Conservation (phyloP, 306 rosid genomes). For the Senna tora region DNA sequence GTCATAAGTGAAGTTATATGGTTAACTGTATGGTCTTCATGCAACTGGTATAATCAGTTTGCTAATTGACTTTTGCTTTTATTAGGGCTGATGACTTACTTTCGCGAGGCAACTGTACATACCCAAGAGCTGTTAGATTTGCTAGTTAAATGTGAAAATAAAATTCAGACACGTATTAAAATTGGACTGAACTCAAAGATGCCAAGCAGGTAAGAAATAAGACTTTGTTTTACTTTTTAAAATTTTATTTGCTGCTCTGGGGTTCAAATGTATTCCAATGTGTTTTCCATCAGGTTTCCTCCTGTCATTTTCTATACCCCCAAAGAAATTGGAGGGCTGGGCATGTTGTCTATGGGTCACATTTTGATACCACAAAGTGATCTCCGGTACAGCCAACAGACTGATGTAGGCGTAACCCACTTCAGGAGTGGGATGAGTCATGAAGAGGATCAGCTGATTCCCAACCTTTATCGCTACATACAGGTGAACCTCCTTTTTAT, state of each 20-base stretch:
- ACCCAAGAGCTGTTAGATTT: slow-evolving; percentile 95
- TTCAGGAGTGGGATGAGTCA: slow-evolving; percentile 99
- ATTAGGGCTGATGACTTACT: slow-evolving; percentile 94
- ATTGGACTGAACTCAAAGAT: slow-evolving; percentile 97
- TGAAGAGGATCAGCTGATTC: slow-evolving; percentile 97
- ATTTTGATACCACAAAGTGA: slow-evolving; percentile 98
- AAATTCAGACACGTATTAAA: slow-evolving; percentile 96
- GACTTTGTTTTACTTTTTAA: neutral
- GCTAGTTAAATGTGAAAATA: slow-evolving; percentile 95
- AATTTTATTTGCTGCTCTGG: slow-evolving; percentile 16
- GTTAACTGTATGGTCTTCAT: neutral
- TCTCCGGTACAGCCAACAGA: slow-evolving; percentile 96
- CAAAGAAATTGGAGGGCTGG: slow-evolving; percentile 98
- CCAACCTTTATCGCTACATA: slow-evolving; percentile 93
- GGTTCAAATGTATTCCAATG: slow-evolving; percentile 7
- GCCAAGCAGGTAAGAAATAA: slow-evolving; percentile 81
- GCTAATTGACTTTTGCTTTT: slow-evolving; percentile 5
- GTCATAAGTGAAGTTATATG: slow-evolving; percentile 9
- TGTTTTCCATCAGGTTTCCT: slow-evolving; percentile 71
- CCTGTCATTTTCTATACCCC: slow-evolving; percentile 99
- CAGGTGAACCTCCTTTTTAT: slow-evolving; percentile 53
- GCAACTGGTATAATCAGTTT: slow-evolving; percentile 13
- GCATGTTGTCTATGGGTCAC: slow-evolving; percentile 99
- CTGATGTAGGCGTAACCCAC: slow-evolving; percentile 98
- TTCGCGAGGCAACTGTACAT: slow-evolving; percentile 98